These are phyloP conservation scores for Cetraspora pellucida DNA, from an alignment of 192 early-diverging fungal genomes.

Conservation along the genomic window DNA sequence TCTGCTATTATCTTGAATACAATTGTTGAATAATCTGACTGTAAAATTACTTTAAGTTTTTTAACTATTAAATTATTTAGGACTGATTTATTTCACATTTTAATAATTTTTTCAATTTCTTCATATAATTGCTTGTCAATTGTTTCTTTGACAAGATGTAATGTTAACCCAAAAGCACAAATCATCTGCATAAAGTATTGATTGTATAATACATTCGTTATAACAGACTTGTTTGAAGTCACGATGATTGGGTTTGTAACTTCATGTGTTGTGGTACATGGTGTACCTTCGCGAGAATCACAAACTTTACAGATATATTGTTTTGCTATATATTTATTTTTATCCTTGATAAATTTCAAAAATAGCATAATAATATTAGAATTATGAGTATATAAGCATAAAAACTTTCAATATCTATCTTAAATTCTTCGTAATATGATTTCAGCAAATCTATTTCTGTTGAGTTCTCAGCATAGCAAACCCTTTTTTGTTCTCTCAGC, in stretches of 20 bases:
- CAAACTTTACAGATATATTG: not conserved
- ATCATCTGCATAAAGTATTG: constrained; percentile 16
- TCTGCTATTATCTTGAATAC: constrained; percentile 17
- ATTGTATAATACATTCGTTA: constrained; percentile 6
- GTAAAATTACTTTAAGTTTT: constrained; percentile 20
- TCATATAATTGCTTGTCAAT: constrained; percentile 10
- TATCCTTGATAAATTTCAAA: not conserved
- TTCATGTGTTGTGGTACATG: constrained; percentile 9
- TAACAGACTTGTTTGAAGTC: not conserved
- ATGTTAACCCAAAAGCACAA: constrained; percentile 15
- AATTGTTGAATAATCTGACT: constrained; percentile 29
- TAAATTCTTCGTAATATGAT: not conserved
- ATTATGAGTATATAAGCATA: not conserved
- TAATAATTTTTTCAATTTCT: constrained; percentile 13
- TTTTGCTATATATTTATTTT: not conserved
- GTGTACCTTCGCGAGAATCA: constrained; percentile 8
- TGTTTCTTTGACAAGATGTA: constrained; percentile 16
- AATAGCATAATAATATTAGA: not conserved
- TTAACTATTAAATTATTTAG: not conserved
- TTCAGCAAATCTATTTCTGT: no score
- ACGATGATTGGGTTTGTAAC: constrained; percentile 16
- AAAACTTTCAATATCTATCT: not conserved
- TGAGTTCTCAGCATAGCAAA: constrained; percentile 15
- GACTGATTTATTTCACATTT: constrained; percentile 25
- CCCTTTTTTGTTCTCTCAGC: constrained; percentile 10